Evolutionary conservation across 2,329 filamentous ascomycete species (phyloP), one percentile per base, ranked within the genome.

Genomic region (Xylogone sp.): DNA sequence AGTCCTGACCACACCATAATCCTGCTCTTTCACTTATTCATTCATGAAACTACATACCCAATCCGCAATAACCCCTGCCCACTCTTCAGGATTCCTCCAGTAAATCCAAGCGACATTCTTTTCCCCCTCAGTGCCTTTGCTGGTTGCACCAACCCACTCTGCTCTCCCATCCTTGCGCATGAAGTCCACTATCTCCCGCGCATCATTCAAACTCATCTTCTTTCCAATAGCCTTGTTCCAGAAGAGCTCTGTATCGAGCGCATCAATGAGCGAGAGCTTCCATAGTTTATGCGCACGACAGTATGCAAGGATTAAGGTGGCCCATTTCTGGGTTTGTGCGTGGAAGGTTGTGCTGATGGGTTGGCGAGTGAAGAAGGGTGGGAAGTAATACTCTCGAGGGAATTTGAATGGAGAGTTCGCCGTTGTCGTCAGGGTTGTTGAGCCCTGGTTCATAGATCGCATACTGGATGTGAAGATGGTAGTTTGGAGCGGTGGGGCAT

Each of bases 81-180:
- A 99, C 73, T 97, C 93, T 65, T 95, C 90, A 0, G 88, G 86
- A 62, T 83, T 87, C 56, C 82, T 81, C 93, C 93, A 97, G 73
- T 85, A 96, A 2, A 97, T 73, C 78, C 86, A 93, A 18, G 79
- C 83, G 12, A 82, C 73, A 42, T 82, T 77, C 42, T 75, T 76
- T n/a, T 68, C 70, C 13, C 71, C 58, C 3, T 62, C 56, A 56
- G 64, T 58, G 50, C 71, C 68, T 43, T 63, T 46, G 52, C 55
- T 52, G 7, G 62, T 60, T 8, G 61, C 69, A 34, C 62, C 63
- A 6, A 89, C 73, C 75, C 84, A 90, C 71, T 97, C 88, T 2
- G 78, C 82, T 21, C 81, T 68, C 0, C 81, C 81, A 48, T 85
- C 77, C 56, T 71, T 74, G 56, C 73, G 71, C 77, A 88, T 80